These are phyloP conservation scores for Naganishia cerealis DNA, from an alignment of 1,284 basidiomycete species.

Conservation along the genomic window DNA sequence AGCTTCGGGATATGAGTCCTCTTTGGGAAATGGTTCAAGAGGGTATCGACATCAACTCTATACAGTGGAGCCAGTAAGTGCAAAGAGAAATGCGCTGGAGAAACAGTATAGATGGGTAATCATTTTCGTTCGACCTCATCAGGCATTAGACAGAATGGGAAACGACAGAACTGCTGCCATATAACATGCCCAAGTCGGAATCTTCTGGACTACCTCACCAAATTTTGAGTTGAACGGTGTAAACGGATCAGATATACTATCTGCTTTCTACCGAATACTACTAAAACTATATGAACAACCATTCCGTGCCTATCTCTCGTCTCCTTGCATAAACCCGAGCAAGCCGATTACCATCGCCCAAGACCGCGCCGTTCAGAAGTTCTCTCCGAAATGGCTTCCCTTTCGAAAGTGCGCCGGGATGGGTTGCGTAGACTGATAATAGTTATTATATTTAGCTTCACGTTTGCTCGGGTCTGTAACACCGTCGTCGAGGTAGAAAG, in stretches of 20 bases:
- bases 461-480: too few species aligned
- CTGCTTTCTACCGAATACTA: not conserved
- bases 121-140: too few species aligned
- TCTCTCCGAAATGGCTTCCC: too few species aligned
- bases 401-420: too few species aligned
- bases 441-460: too few species aligned
- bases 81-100: not conserved
- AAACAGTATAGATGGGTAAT: not conserved
- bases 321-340: not conserved
- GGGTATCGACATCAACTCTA: slow-evolving; percentile 88
- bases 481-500: too few species aligned
- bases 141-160: not conserved
- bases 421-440: too few species aligned
- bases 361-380: too few species aligned
- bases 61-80: slow-evolving; percentile 76
- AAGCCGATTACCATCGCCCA: not conserved
- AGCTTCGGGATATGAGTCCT: slow-evolving; percentile 76
- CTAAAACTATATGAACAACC: not conserved
- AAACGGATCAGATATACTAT: not conserved
- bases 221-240: not conserved
- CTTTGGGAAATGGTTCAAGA: slow-evolving; percentile 99
- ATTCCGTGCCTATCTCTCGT: not conserved
- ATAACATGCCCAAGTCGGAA: not conserved
- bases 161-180: not conserved
- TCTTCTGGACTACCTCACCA: not conserved